phyloP scores from a whole-genome alignment of 2,329 filamentous ascomycete species.

The Sclerotinia sclerotiorum region DNA sequence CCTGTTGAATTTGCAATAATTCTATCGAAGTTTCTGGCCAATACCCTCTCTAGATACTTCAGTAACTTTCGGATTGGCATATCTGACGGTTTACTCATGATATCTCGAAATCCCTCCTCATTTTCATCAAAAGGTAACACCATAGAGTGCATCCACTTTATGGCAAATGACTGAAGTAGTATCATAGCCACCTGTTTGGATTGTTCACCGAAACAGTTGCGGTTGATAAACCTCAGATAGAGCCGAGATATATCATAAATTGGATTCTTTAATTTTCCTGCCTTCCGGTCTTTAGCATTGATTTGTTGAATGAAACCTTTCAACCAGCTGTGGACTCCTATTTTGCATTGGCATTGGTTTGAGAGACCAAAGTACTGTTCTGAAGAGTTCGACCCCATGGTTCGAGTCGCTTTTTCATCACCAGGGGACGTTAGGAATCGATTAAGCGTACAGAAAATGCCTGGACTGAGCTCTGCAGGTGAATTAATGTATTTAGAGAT shows the following conservation, averaged over 20 bases:
- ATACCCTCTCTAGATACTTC: background rate
- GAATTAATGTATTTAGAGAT: background rate
- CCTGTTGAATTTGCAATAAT: background rate
- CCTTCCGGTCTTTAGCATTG: background rate
- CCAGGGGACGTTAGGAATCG: background rate
- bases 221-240: background rate
- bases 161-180: background rate
- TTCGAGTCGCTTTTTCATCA: background rate
- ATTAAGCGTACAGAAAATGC: background rate
- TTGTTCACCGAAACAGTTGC: background rate
- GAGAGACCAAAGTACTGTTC: background rate
- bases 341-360: background rate
- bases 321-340: background rate
- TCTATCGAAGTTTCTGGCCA: background rate
- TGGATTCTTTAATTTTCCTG: background rate
- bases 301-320: background rate
- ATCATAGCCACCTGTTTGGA: background rate
- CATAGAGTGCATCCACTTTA: slow-evolving; percentile 8
- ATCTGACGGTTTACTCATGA: background rate
- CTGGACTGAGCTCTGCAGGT: background rate
- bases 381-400: too few species aligned
- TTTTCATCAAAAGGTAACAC: slow-evolving; percentile 8
- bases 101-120: background rate
- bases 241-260: background rate
- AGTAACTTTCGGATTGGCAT: background rate